Evolutionary conservation across 176 grass and related monocot genomes (phyloP).

Genomic region (Leersia perrieri): DNA sequence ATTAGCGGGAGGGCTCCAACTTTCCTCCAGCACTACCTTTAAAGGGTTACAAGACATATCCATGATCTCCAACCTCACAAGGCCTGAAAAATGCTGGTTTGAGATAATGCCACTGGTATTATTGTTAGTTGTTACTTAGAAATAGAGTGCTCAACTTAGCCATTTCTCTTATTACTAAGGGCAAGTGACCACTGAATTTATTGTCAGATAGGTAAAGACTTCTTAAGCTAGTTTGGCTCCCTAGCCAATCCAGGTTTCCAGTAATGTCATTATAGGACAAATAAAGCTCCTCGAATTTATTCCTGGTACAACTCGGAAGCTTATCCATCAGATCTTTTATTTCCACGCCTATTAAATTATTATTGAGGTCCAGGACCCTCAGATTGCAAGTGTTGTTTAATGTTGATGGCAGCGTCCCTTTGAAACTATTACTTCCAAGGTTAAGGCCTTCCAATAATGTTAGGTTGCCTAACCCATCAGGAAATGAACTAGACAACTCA

Average conservation of each 20-base stretch:
- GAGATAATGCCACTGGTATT: background rate
- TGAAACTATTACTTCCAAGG: background rate
- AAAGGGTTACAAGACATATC: background rate
- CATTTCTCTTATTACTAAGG: constrained; percentile 2
- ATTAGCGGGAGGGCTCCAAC: background rate
- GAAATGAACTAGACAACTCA: background rate
- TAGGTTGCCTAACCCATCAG: constrained; percentile 20
- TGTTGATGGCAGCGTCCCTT: background rate
- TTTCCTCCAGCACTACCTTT: background rate
- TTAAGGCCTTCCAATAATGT: background rate
- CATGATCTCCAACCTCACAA: background rate
- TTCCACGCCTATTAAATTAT: background rate
- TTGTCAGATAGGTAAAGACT: constrained; percentile 25
- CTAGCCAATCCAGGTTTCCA: background rate
- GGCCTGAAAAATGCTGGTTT: background rate
- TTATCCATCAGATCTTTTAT: background rate
- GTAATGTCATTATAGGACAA: background rate
- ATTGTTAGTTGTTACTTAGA: background rate
- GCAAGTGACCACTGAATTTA: constrained; percentile 11
- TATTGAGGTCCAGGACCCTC: background rate
- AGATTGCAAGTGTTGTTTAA: constrained; percentile 8
- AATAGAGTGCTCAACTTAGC: background rate
- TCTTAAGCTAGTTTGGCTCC: background rate
- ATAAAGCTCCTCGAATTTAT: background rate
- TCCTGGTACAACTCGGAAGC: background rate